Base-by-base conservation (phyloP, 495 filamentous ascomycete genomes). In the Lentithecium fluviatile region DNA sequence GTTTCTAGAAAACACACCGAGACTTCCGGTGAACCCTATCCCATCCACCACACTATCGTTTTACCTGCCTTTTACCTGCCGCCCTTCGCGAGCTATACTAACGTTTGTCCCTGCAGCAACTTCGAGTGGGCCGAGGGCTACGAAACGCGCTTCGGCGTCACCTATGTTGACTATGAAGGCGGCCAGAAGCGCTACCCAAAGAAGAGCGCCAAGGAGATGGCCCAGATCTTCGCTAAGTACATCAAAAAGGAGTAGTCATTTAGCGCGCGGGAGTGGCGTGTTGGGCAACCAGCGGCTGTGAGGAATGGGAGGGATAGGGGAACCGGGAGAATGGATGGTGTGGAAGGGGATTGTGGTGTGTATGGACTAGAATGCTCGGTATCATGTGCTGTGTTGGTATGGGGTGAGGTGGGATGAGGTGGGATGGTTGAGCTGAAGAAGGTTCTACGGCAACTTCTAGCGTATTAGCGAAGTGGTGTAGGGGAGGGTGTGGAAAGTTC, bases 81-180 rank as follows among this genome's bases (percentile, higher is more conserved):
- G 12, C 13, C 23, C 19, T 11, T 47, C 25, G 17, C 46, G 13
- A 57, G 29, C 38, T 6, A 19, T n/a, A 40, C 56, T 60, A 56
- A 65, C 36, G 40, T 32, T n/a, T 52, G 60, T 64, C 49, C 47
- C 56, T 57, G 52, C 65, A 81, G 79, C 59, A 82, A 82, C 69
- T 82, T 81, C 43, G 79, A 82, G 51, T 82, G 79, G 80, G 87
- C 88, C 48, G 88, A 91, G 66, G 87, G 88, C n/a, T 90, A 90
- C 71, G 85, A 88, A 73, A 89, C 88, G n/a, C 79, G 87, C 21
- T 91, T 91, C 66, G 87, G 88, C 38, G 85, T 90, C 45, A 90
- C 86, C 6, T 90, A 78, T 70, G 86, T 91, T 38, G 87, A 90
- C 75, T 90, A 91, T 65, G 77, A 80, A 62, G 82, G 88, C 53